These are phyloP conservation scores for Mycena latifolia DNA, from an alignment of 768 basidiomycete species.

Conservation along the genomic window DNA sequence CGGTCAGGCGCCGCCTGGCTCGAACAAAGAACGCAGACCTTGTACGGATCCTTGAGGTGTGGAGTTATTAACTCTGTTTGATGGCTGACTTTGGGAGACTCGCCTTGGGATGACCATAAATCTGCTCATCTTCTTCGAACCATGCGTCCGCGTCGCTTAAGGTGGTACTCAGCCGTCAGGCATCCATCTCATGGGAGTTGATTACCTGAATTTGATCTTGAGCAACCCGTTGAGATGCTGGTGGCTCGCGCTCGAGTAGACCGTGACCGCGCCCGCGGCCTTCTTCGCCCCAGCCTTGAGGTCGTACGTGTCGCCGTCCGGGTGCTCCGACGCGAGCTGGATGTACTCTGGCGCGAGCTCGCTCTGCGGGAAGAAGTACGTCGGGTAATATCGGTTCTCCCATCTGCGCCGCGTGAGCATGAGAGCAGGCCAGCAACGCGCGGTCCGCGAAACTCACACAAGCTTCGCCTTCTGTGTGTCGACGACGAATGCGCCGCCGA, in stretches of 20 bases:
- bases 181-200: too few species aligned
- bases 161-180: background rate
- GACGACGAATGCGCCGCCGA: slow-evolving; percentile 62
- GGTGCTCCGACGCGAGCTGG: slow-evolving; percentile 43
- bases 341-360: slow-evolving; percentile 62
- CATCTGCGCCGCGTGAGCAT: slow-evolving; percentile 54
- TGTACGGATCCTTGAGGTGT: slow-evolving; percentile 67
- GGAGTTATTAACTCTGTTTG: too few species aligned
- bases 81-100: too few species aligned
- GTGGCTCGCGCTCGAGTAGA: slow-evolving; percentile 41
- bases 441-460: slow-evolving; percentile 57
- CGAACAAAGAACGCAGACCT: slow-evolving; percentile 52
- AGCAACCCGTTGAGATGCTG: slow-evolving; percentile 59
- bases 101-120: slow-evolving; percentile 65
- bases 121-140: slow-evolving; percentile 78
- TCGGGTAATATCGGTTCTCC: slow-evolving; percentile 66
- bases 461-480: slow-evolving; percentile 70
- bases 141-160: slow-evolving; percentile 65
- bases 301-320: slow-evolving; percentile 57
- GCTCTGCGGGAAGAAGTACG: slow-evolving; percentile 63
- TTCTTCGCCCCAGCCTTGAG: slow-evolving; percentile 48
- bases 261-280: slow-evolving; percentile 54
- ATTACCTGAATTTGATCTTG: slow-evolving; percentile 57
- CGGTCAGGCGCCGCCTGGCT: background rate
- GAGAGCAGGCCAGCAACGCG: background rate